These are phyloP conservation scores for Podila epicladia DNA, from an alignment of 192 early-diverging fungal genomes.

Conservation along the genomic window DNA sequence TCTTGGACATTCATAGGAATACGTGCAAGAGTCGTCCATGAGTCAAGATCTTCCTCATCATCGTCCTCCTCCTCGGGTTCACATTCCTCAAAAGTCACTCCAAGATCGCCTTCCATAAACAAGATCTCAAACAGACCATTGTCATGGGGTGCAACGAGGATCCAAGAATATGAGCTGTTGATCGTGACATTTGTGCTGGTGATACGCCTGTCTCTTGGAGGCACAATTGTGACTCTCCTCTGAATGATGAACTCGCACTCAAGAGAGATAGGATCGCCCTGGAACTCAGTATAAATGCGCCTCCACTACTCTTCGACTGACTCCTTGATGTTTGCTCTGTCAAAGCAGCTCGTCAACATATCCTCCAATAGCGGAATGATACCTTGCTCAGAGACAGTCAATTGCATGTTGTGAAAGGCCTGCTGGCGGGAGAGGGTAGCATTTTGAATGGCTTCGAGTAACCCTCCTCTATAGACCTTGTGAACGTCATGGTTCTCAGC, in stretches of 20 bases:
- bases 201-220: background rate
- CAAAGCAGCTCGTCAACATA: constrained; percentile 18
- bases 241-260: constrained; percentile 16
- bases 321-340: constrained; percentile 9
- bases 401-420: background rate
- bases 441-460: constrained; percentile 11
- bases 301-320: constrained; percentile 13
- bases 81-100: constrained; percentile 9
- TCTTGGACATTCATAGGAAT: background rate
- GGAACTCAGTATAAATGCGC: background rate
- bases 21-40: background rate
- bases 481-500: constrained; percentile 22
- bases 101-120: constrained; percentile 1
- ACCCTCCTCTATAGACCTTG: constrained; percentile 9
- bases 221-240: background rate
- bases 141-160: constrained; percentile 5
- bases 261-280: constrained; percentile 13
- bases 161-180: constrained; percentile 12
- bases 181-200: constrained; percentile 6
- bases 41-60: background rate
- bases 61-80: background rate
- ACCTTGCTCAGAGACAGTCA: constrained; percentile 1
- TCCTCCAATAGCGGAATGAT: background rate
- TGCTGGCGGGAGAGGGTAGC: constrained; percentile 4
- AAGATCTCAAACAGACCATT: constrained; percentile 10